Evolutionary conservation across 495 filamentous ascomycete genomes (phyloP).

Genomic region (Penicillium argentinense): DNA sequence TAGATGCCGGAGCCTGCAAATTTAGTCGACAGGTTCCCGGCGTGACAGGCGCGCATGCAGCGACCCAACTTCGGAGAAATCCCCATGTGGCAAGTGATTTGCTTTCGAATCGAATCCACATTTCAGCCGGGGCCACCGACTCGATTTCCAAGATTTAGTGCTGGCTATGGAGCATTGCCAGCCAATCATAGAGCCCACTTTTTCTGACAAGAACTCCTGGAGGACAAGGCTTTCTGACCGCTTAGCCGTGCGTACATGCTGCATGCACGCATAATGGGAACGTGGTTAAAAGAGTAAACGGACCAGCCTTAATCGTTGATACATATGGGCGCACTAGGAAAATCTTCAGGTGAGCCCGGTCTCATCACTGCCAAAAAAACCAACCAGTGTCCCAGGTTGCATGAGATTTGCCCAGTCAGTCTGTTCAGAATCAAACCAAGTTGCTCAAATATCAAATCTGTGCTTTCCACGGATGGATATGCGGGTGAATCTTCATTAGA

Average conservation of each 20-base stretch:
- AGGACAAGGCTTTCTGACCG: too few species aligned
- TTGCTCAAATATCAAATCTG: not conserved
- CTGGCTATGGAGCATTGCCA: too few species aligned
- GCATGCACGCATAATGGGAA: too few species aligned
- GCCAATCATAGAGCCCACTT: too few species aligned
- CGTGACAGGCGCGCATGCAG: too few species aligned
- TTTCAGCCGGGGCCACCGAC: slow-evolving; percentile 1
- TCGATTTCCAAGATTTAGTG: too few species aligned
- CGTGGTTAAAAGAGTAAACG: too few species aligned
- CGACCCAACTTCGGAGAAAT: too few species aligned
- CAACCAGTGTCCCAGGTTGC: not conserved
- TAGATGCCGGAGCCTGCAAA: too few species aligned
- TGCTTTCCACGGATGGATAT: not conserved
- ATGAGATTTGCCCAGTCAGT: not conserved
- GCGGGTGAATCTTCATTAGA: not conserved
- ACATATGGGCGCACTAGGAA: not conserved
- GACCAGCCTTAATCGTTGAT: not conserved
- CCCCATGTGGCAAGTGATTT: not conserved
- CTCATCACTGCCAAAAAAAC: not conserved
- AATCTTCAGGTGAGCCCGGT: not conserved
- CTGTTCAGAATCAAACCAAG: not conserved
- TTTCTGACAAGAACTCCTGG: too few species aligned
- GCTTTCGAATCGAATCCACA: not conserved
- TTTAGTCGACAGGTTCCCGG: too few species aligned
- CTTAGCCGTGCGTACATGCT: too few species aligned